Base-by-base conservation (phyloP, 2,329 filamentous ascomycete genomes). In the Tolypocladium ovalisporum region DNA sequence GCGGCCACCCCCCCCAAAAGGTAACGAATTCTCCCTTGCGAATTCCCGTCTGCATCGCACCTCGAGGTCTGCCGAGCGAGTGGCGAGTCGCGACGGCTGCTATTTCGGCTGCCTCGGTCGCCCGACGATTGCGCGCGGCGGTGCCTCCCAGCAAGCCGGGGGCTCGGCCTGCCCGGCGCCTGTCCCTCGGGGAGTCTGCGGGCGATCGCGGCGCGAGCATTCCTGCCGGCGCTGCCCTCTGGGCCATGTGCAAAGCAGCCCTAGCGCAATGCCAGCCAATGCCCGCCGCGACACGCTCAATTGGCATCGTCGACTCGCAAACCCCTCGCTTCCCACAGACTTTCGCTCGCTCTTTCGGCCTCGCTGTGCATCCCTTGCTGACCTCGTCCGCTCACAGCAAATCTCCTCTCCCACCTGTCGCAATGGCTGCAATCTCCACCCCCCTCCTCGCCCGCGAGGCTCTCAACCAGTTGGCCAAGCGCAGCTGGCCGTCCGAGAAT, bases 401-500 rank as follows among this genome's bases (percentile, higher is more conserved):
- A 42, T 54, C 55, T 59, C 54, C 54, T 22, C 62, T 64, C 58
- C 60, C 59, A 56, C 42, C 56, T 53, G 62, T 66, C 68, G 71
- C 65, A 71, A 76, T 76, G 74, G 72, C 73, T 64, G 72, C 69
- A 65, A 72, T 76, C 64, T 67, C 70, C 65, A 63, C 70, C 51
- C 54, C 62, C 44, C 59, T 64, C 58, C 61, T 75, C 60, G 69
- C 71, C 65, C 73, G 72, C 65, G 69, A 73, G 56, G 54, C 49
- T 63, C 62, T 72, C 54, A 61, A 68, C 68, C 68, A 73, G 65
- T 66, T 76, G 52, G 66, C 63, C 62, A 75, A 74, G 72, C 74
- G 74, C 61, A 76, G 69, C 70, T 76, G 72, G 72, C 65, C 74
- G 55, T 58, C 66, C 35, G 60, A 64, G 57, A 69, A 76, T 56